Conservation (phyloP, 257 asterid genomes). For the Mentha longifolia region DNA sequence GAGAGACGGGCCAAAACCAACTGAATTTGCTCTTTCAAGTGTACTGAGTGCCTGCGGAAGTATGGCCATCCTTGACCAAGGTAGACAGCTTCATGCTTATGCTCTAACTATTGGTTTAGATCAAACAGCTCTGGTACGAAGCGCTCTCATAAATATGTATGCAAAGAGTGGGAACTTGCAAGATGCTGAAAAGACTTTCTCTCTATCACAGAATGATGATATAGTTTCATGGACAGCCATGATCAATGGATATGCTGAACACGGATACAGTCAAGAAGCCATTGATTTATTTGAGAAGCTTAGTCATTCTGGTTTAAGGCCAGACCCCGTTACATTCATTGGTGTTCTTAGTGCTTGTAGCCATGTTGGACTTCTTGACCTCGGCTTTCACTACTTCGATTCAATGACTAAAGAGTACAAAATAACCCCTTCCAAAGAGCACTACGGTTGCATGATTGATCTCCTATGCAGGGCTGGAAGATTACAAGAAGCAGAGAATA, state of each 20-base stretch:
- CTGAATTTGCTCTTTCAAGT: slow-evolving; percentile 79
- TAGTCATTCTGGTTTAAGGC: slow-evolving; percentile 53
- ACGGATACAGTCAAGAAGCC: slow-evolving; percentile 79
- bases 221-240: slow-evolving; percentile 88
- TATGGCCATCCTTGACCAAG: slow-evolving; percentile 80
- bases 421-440: slow-evolving; percentile 72
- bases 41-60: slow-evolving; percentile 76
- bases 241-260: slow-evolving; percentile 94
- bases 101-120: slow-evolving; percentile 70
- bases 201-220: slow-evolving; percentile 53
- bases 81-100: slow-evolving; percentile 81
- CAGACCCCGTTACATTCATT: slow-evolving; percentile 75
- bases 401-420: slow-evolving; percentile 56
- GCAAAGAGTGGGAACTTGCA: slow-evolving; percentile 80
- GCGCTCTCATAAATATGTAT: slow-evolving; percentile 78
- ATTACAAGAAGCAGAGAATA: slow-evolving; percentile 68
- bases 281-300: slow-evolving; percentile 70
- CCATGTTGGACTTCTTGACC: slow-evolving; percentile 80
- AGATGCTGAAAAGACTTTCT: slow-evolving; percentile 59
- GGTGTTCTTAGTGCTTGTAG: slow-evolving; percentile 89
- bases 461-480: slow-evolving; percentile 88
- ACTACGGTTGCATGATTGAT: slow-evolving; percentile 94
- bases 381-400: slow-evolving; percentile 72
- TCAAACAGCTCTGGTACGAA: slow-evolving; percentile 52
- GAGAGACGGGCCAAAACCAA: slow-evolving; percentile 80